Evolutionary conservation across 2,329 filamentous ascomycete species (phyloP).

Genomic region (Ophiosphaerella herpotricha): DNA sequence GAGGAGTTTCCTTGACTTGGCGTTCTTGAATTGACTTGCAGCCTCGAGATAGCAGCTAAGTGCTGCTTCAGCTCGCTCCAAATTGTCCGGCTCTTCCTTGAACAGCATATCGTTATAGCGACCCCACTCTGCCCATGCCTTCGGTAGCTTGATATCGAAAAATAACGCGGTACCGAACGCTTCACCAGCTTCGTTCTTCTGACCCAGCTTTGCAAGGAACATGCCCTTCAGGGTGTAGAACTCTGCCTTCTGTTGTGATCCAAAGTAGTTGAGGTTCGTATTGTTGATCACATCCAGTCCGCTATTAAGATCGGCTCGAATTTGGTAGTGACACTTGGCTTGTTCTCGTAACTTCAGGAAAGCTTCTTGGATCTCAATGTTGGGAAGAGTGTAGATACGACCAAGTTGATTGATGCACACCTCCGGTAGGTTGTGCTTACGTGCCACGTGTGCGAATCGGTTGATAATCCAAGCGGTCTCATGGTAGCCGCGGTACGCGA

Average conservation of each 20-base stretch:
- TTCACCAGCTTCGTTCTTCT: constrained; percentile 88
- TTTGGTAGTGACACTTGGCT: constrained; percentile 98
- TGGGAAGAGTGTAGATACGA: constrained; percentile 96
- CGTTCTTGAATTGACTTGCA: constrained; percentile 93
- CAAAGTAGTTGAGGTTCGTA: constrained; percentile 98
- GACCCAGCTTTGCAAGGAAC: constrained; percentile 93
- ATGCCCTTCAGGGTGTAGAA: constrained; percentile 99
- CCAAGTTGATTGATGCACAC: constrained; percentile 97
- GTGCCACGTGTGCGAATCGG: constrained; percentile 93
- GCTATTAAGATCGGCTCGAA: constrained; percentile 85
- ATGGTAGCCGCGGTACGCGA: constrained; percentile 95
- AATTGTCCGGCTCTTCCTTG: constrained; percentile 82
- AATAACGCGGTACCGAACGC: constrained; percentile 94
- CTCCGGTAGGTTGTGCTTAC: constrained; percentile 94
- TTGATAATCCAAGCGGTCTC: constrained; percentile 99
- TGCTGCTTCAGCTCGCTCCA: constrained; percentile 85
- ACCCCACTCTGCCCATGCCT: constrained; percentile 99
- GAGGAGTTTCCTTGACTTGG: constrained; percentile 91
- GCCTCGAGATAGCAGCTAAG: constrained; percentile 96
- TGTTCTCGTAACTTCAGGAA: constrained; percentile 99
- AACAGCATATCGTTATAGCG: constrained; percentile 97
- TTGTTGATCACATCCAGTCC: constrained; percentile 99
- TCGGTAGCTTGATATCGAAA: constrained; percentile 92
- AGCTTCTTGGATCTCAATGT: constrained; percentile 99
- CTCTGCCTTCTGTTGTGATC: constrained; percentile 92